phyloP scores from a whole-genome alignment of 306 rosid genomes.

The Macrotyloma uniflorum region DNA sequence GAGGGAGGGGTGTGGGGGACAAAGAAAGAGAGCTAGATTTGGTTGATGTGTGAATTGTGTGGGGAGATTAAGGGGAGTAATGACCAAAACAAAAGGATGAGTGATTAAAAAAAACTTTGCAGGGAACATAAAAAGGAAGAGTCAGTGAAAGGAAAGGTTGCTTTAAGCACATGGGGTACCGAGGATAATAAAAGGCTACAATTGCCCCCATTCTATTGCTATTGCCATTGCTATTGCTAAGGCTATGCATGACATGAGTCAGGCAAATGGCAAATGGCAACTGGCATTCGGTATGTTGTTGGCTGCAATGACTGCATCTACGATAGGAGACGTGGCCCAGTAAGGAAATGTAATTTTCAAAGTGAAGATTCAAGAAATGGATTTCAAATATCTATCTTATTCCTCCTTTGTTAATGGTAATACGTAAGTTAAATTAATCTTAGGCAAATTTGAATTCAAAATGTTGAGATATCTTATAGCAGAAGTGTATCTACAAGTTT shows the following conservation, averaged over 20 bases:
- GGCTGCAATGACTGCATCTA: slow-evolving; percentile 44
- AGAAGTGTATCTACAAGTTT: background rate
- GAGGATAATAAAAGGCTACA: slow-evolving; percentile 13
- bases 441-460: background rate
- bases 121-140: slow-evolving; percentile 29
- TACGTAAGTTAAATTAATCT: background rate
- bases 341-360: background rate
- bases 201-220: slow-evolving; percentile 33
- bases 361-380: background rate
- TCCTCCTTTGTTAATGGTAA: background rate
- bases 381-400: background rate
- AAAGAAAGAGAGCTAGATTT: slow-evolving; percentile 37
- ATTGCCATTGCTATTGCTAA: background rate
- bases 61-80: slow-evolving; percentile 23
- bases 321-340: background rate
- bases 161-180: slow-evolving; percentile 52
- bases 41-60: slow-evolving; percentile 27
- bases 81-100: slow-evolving; percentile 29
- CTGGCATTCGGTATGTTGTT: slow-evolving; percentile 26
- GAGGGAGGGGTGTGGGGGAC: slow-evolving; percentile 21
- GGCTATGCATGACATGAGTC: background rate
- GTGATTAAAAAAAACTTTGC: background rate
- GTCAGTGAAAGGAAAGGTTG: slow-evolving; percentile 38
- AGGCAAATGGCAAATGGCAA: slow-evolving; percentile 18
- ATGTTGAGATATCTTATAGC: background rate